phyloP scores from a whole-genome alignment of 345 rosid species.

The Populus ilicifolia region DNA sequence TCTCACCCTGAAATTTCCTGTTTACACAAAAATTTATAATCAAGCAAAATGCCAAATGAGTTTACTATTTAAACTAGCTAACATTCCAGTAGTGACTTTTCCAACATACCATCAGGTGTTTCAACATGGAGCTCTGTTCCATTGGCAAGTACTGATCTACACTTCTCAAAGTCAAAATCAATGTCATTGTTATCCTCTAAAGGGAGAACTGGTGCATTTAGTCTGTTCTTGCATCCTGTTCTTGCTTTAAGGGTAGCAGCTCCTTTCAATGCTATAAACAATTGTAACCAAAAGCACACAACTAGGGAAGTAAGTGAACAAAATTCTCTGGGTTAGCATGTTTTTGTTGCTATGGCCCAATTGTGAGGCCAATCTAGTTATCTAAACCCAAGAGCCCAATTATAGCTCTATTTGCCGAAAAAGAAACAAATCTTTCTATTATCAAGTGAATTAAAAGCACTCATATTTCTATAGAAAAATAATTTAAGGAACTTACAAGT shows the following conservation, averaged over 20 bases:
- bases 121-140: slow-evolving; percentile 74
- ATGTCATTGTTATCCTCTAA: slow-evolving; percentile 49
- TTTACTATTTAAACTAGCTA: too few species aligned
- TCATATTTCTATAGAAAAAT: too few species aligned
- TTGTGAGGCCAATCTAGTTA: too few species aligned
- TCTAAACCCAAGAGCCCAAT: too few species aligned
- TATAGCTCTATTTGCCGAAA: too few species aligned
- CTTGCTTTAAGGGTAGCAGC: slow-evolving; percentile 83
- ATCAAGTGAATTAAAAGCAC: too few species aligned
- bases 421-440: too few species aligned
- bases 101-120: slow-evolving; percentile 63
- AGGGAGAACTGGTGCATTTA: slow-evolving; percentile 61
- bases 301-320: too few species aligned
- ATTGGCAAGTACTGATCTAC: slow-evolving; percentile 51
- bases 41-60: too few species aligned
- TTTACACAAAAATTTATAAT: neutral
- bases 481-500: slow-evolving; percentile 49
- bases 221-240: slow-evolving; percentile 57
- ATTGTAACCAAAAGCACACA: neutral
- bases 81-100: neutral
- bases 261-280: slow-evolving; percentile 63
- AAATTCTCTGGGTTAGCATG: too few species aligned
- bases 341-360: too few species aligned
- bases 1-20: slow-evolving; percentile 71
- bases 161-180: slow-evolving; percentile 58